phyloP scores from a whole-genome alignment of 495 filamentous ascomycete genomes.

The Copromyces sp. region DNA sequence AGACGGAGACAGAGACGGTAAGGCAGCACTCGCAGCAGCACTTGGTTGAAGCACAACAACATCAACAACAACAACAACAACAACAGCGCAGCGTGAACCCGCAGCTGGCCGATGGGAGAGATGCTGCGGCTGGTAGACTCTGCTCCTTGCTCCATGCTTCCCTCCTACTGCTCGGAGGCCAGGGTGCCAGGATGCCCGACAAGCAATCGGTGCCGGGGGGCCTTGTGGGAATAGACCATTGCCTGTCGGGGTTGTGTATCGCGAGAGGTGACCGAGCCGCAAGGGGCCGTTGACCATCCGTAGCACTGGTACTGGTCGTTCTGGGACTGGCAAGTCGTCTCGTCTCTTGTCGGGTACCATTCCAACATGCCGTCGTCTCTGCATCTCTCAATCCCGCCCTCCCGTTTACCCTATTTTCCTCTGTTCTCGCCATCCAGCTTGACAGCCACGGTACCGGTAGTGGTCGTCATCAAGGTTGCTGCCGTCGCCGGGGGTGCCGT shows the following conservation, averaged over 20 bases:
- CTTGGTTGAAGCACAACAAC: not conserved
- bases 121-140: not conserved
- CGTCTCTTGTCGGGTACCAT: not conserved
- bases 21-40: not conserved
- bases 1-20: not conserved
- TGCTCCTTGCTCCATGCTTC: not conserved
- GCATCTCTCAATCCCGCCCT: not conserved
- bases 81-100: not conserved
- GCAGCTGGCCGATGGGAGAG: not conserved
- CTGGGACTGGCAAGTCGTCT: not conserved
- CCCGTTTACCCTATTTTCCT: not conserved
- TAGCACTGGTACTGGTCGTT: not conserved
- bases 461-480: not conserved
- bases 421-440: not conserved
- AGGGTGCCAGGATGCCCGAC: not conserved
- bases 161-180: not conserved
- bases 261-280: not conserved
- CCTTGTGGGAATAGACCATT: not conserved
- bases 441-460: not conserved
- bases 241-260: not conserved
- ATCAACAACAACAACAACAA: not conserved
- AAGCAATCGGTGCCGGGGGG: not conserved
- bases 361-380: not conserved
- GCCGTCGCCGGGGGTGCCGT: not conserved
- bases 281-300: not conserved